Evolutionary conservation across 805 yeast genomes (phyloP).

Genomic region (Nakazawaea peltata): DNA sequence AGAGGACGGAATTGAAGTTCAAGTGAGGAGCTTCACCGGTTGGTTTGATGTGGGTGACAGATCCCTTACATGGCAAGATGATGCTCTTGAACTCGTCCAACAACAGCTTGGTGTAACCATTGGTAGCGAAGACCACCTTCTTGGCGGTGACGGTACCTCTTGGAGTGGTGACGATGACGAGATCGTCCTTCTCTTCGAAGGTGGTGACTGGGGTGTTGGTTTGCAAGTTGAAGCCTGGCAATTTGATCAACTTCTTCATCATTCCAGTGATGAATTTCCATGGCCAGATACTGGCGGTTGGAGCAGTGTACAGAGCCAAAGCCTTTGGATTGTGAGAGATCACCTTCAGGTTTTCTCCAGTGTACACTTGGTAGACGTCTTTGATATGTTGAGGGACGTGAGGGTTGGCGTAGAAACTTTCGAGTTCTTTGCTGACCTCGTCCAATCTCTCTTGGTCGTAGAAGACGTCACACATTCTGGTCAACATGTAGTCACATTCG

Average conservation of each 20-base stretch:
- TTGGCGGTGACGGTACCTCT: constrained; percentile 21
- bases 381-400: constrained; percentile 20
- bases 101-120: constrained; percentile 19
- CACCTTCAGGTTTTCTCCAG: constrained; percentile 22
- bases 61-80: constrained; percentile 22
- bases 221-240: constrained; percentile 27
- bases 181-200: constrained; percentile 17
- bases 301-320: constrained; percentile 24
- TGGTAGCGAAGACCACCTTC: constrained; percentile 26
- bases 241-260: constrained; percentile 20
- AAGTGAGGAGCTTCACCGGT: constrained; percentile 20
- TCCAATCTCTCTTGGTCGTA: constrained; percentile 5
- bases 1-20: constrained; percentile 20
- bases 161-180: constrained; percentile 23
- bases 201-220: constrained; percentile 30
- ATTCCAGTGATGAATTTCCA: constrained; percentile 29
- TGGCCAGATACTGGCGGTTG: constrained; percentile 38
- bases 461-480: constrained; percentile 20
- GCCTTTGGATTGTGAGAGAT: constrained; percentile 21
- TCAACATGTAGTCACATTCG: constrained; percentile 23
- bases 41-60: constrained; percentile 17
- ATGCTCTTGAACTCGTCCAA: constrained; percentile 15
- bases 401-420: constrained; percentile 20
- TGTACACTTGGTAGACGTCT: constrained; percentile 21
- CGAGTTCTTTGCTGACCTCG: constrained; percentile 10